phyloP scores from a whole-genome alignment of 441 rosid species.

The Geranium incanum region DNA sequence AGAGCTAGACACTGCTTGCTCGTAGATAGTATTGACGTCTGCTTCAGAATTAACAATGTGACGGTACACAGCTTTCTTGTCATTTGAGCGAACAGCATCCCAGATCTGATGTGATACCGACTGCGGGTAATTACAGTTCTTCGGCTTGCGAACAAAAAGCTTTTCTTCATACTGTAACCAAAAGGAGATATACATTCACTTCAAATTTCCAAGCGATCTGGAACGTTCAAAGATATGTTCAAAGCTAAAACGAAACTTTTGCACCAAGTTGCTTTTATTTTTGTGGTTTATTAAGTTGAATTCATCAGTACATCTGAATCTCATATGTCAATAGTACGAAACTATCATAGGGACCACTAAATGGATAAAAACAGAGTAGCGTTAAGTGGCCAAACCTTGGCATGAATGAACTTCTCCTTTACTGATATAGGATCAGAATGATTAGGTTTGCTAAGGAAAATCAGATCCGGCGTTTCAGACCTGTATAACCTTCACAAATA shows the following conservation, averaged over 20 bases:
- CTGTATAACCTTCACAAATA: constrained; percentile 39
- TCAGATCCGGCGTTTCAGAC: constrained; percentile 41
- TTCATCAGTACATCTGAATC: too few relatives aligned
- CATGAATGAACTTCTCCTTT: constrained; percentile 86
- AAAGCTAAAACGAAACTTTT: too few relatives aligned
- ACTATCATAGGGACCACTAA: too few relatives aligned
- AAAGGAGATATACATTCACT: background rate
- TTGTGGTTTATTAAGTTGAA: too few relatives aligned
- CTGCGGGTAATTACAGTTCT: constrained; percentile 40
- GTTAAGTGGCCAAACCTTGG: too few relatives aligned
- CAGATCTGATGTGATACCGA: constrained; percentile 54
- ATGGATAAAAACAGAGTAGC: too few relatives aligned
- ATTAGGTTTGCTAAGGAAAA: constrained; percentile 59
- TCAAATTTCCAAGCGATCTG: background rate
- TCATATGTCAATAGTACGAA: too few relatives aligned
- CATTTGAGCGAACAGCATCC: constrained; percentile 69
- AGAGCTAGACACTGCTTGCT: constrained; percentile 52
- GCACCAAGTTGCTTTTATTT: too few relatives aligned
- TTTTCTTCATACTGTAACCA: constrained; percentile 73
- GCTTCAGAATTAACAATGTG: constrained; percentile 64
- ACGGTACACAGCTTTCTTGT: constrained; percentile 76
- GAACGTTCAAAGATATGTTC: too few relatives aligned
- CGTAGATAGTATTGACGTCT: constrained; percentile 56
- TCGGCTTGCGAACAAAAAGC: constrained; percentile 49
- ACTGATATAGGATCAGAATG: constrained; percentile 60